Conservation (phyloP, 306 rosid genomes). For the Parietaria judaica region DNA sequence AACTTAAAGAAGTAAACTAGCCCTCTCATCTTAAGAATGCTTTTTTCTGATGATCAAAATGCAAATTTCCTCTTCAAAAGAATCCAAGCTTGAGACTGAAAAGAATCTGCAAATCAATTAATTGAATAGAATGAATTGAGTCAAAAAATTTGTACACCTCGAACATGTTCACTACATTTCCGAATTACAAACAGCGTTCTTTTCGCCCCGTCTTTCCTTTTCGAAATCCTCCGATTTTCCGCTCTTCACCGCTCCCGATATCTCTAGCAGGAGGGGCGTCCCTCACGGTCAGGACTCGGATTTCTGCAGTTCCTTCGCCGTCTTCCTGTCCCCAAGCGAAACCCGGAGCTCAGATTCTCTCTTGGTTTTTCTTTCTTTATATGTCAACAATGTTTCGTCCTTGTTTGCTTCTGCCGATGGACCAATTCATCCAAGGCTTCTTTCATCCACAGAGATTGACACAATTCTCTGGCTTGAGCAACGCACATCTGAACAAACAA, state of each 20-base stretch:
- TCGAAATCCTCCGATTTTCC: neutral
- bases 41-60: too few species aligned
- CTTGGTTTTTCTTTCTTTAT: neutral
- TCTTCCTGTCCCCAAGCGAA: neutral
- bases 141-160: conserved; percentile 28
- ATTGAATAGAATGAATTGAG: conserved; percentile 41
- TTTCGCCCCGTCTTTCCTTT: too few species aligned
- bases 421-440: conserved; percentile 66
- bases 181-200: conserved; percentile 13
- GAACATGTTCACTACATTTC: conserved; percentile 19
- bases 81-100: too few species aligned
- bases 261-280: too few species aligned
- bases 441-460: conserved; percentile 86
- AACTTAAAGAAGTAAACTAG: too few species aligned
- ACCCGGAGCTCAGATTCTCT: neutral
- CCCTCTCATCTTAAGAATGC: too few species aligned
- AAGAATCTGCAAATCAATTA: conserved; percentile 18
- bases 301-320: too few species aligned
- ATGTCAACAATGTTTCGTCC: conserved; percentile 10
- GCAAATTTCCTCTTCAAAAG: too few species aligned
- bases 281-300: too few species aligned
- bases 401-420: conserved; percentile 25
- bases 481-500: conserved; percentile 52
- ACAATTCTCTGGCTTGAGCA: conserved; percentile 66
- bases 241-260: too few species aligned